These are phyloP conservation scores for Davidsoniella eucalypti DNA, from an alignment of 2,329 filamentous ascomycete species.

Conservation along the genomic window DNA sequence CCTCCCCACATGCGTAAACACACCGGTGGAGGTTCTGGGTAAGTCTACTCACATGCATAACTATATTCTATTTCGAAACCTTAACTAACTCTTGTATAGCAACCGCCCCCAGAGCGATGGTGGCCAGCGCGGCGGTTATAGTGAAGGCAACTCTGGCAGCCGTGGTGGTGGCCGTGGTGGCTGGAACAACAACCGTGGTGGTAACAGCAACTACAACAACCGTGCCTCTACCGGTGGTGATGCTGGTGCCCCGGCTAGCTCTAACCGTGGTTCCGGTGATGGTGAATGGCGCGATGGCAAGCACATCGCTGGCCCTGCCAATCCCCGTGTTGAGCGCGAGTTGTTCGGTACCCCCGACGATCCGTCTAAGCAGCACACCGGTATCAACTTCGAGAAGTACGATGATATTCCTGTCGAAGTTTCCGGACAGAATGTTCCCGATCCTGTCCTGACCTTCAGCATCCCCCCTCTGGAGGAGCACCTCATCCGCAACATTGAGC, in stretches of 20 bases:
- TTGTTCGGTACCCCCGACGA: slow-evolving; percentile 86
- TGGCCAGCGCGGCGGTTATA: slow-evolving; percentile 24
- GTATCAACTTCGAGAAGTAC: slow-evolving; percentile 99
- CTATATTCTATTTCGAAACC: not conserved
- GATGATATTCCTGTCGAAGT: slow-evolving; percentile 98
- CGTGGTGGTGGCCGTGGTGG: slow-evolving; percentile 21
- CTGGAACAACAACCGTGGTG: slow-evolving; percentile 24
- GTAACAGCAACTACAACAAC: slow-evolving; percentile 15
- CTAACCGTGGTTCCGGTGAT: slow-evolving; percentile 68
- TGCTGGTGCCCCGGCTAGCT: not conserved
- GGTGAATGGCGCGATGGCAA: slow-evolving; percentile 95
- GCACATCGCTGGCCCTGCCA: slow-evolving; percentile 78
- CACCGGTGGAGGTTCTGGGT: slow-evolving; percentile 24
- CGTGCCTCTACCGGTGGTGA: slow-evolving; percentile 18
- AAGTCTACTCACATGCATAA: slow-evolving; percentile 20
- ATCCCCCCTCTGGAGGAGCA: slow-evolving; percentile 94
- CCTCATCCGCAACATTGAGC: slow-evolving; percentile 78
- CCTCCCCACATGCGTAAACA: slow-evolving; percentile 65
- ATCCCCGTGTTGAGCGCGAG: slow-evolving; percentile 83
- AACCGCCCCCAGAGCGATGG: slow-evolving; percentile 27
- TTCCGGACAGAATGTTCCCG: slow-evolving; percentile 82
- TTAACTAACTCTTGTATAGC: not conserved
- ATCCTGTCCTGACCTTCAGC: slow-evolving; percentile 77
- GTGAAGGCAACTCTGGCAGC: slow-evolving; percentile 18
- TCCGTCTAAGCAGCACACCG: slow-evolving; percentile 85